These are phyloP conservation scores for Hanseniaspora nectarophila DNA, from an alignment of 805 yeast species.

Conservation along the genomic window DNA sequence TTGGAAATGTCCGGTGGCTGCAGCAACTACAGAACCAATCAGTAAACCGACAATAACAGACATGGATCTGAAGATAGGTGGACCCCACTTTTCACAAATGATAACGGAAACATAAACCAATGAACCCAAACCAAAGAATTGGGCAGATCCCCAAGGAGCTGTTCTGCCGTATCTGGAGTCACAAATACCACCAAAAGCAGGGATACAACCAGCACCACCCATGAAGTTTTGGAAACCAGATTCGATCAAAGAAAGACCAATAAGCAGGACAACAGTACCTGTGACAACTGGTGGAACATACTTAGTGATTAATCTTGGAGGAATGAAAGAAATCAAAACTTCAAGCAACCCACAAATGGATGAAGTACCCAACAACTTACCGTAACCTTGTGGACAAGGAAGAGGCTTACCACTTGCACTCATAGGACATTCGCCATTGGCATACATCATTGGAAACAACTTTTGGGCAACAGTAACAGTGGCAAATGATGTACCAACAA, in stretches of 20 bases:
- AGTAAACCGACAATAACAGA: conserved; percentile 78
- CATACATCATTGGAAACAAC: conserved; percentile 73
- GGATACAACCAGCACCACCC: conserved; percentile 70
- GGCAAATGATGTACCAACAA: conserved; percentile 84
- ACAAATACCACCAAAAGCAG: conserved; percentile 41
- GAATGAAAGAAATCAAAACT: conserved; percentile 61
- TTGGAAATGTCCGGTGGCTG: conserved; percentile 70
- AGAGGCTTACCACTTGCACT: conserved; percentile 46
- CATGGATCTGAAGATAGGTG: conserved; percentile 90
- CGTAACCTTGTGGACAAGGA: conserved; percentile 86
- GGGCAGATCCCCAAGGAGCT: conserved; percentile 66
- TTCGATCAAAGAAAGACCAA: conserved; percentile 58
- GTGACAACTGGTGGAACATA: conserved; percentile 84
- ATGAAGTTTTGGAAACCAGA: conserved; percentile 76
- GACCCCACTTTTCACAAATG: conserved; percentile 72
- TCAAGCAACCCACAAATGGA: conserved; percentile 65
- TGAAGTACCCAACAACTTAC: conserved; percentile 75
- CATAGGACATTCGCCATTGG: conserved; percentile 51
- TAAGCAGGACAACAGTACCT: conserved; percentile 81
- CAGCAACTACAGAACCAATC: conserved; percentile 85
- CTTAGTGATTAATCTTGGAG: conserved; percentile 56
- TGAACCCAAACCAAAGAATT: conserved; percentile 79
- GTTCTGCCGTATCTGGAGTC: conserved; percentile 30
- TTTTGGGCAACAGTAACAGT: conserved; percentile 69
- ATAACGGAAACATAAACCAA: conserved; percentile 64